These are phyloP conservation scores for Sechiopsis laciniata DNA, from an alignment of 306 rosid genomes.

Conservation along the genomic window DNA sequence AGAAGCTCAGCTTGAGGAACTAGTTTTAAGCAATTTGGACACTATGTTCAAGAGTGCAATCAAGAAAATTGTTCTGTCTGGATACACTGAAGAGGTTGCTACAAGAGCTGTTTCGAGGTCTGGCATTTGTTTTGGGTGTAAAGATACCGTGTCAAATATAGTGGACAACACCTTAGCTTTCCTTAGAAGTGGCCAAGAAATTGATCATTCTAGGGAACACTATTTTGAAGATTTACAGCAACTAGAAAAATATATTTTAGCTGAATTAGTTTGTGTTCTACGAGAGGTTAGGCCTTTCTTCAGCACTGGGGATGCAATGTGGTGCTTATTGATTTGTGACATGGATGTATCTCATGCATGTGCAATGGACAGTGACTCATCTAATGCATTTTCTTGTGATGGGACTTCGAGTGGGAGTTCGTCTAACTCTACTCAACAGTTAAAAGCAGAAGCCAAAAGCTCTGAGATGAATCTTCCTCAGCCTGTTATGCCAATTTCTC, in stretches of 20 bases:
- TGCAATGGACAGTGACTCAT: conserved; percentile 60
- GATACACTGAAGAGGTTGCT: conserved; percentile 71
- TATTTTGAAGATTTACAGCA: conserved; percentile 70
- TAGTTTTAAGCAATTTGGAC: conserved; percentile 59
- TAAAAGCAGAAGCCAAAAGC: conserved; percentile 45
- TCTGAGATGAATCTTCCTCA: conserved; percentile 47
- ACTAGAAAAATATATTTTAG: conserved; percentile 79
- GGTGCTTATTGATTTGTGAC: conserved; percentile 81
- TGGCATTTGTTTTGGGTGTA: conserved; percentile 80
- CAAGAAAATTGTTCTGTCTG: conserved; percentile 56
- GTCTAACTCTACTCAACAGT: conserved; percentile 34
- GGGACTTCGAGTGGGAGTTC: conserved; percentile 43
- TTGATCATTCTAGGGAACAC: conserved; percentile 67
- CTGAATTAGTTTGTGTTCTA: conserved; percentile 83
- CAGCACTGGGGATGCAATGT: conserved; percentile 92
- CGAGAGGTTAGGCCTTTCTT: conserved; percentile 79
- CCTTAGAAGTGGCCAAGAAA: conserved; percentile 70
- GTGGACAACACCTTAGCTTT: conserved; percentile 63
- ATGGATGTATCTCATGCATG: conserved; percentile 87
- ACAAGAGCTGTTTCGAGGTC: conserved; percentile 67
- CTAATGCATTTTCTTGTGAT: conserved; percentile 37
- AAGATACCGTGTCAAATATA: conserved; percentile 72
- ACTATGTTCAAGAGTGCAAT: conserved; percentile 68
- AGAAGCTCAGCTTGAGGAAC: conserved; percentile 76
- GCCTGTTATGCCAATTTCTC: conserved; percentile 39